Conservation (phyloP, 2,329 filamentous ascomycete species). For the Ophiostoma sp. region DNA sequence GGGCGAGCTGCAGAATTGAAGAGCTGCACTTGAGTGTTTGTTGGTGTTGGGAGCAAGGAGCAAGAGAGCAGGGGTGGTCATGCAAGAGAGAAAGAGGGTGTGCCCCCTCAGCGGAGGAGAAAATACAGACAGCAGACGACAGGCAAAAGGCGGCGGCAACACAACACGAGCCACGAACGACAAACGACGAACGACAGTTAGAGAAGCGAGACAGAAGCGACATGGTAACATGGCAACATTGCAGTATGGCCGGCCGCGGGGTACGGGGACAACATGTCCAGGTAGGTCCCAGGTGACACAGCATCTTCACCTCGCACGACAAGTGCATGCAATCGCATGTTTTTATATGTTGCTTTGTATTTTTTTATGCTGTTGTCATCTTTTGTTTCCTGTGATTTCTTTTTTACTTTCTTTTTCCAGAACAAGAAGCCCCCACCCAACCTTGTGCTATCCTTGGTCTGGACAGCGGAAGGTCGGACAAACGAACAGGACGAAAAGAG, state of each 20-base stretch:
- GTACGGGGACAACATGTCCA: background rate
- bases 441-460: background rate
- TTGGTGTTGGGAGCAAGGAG: background rate
- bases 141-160: background rate
- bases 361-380: background rate
- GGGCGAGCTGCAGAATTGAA: background rate
- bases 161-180: background rate
- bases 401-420: background rate
- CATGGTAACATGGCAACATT: background rate
- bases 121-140: background rate
- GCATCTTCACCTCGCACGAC: conserved; percentile 4
- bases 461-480: background rate
- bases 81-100: background rate
- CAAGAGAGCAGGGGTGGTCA: conserved; percentile 5
- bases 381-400: background rate
- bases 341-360: background rate
- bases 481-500: background rate
- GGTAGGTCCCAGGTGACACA: conserved; percentile 1
- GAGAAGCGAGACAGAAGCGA: background rate
- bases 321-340: background rate
- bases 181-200: background rate
- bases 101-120: background rate
- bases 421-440: background rate
- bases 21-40: background rate
- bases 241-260: background rate